Evolutionary conservation across 371 early-diverging fungal genomes (phyloP), one percentile per base, ranked within the genome.

Genomic region (Lichtheimia hyalospora): DNA sequence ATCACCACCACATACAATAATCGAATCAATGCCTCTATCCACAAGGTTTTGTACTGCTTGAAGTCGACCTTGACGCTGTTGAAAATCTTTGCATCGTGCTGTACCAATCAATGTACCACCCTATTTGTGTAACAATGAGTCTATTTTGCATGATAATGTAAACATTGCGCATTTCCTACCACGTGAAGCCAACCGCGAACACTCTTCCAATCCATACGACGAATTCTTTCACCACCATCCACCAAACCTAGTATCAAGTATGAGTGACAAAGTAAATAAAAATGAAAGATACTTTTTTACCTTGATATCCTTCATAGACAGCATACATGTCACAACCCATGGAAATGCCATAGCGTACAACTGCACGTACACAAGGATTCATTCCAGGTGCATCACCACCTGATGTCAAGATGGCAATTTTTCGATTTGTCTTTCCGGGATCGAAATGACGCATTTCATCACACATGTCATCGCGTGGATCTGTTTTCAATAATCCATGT

Each of bases 351-450:
- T 94, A 90, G 50, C 99, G 85, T 7, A 97, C 94, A 40, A 97
- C 90, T 13, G 94, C 89, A 52, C 99, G 87, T 18, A 99, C 97
- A 25, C 92, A 92, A 16, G 97, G 90, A 72, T 99, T 99, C 99
- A 99, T 99, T 25, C 99, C 99, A 8, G 95, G 95, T 1, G 96
- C 91, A 79, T 99, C 99, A 41, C 99, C 99, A 39, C 99, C 99
- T 51, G 94, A 93, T 13, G 99, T 99, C 53, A 99, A 68, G 20
- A 99, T 85, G 51, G 91, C 98, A 66, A 99, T 92, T 49, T 84
- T 85, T 3, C 62, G 55, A 25, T 50, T 50, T 15, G 21, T 23
- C 18, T 54, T 25, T 24, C 23, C 46, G 6, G 53, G 54, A 12
- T 60, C 54, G 8, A 24, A 25, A 2, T 34, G 41, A 2, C 48